A percentile compares a stretch with the other conserved stretches of the same genome.
Conservation (phyloP, 176 grass and related monocot species). For the Leersia perrieri region DNA sequence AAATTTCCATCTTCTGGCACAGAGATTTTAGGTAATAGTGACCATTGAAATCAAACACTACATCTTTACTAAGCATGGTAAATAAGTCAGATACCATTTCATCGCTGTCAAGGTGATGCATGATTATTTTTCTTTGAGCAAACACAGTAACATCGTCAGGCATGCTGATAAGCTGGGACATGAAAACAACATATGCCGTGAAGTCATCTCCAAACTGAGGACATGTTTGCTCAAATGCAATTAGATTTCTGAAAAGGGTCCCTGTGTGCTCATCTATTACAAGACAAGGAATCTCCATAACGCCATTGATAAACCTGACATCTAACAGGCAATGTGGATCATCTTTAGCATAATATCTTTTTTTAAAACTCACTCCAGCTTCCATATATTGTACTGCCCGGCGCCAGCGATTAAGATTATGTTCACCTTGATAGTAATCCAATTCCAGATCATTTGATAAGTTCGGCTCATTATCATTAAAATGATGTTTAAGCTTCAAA, state of each 20-base stretch:
- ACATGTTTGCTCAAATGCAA: neutral
- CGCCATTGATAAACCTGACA: accelerated
- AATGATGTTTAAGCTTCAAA: accelerated
- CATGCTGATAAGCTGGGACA: neutral
- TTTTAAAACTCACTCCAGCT: neutral
- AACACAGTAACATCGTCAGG: neutral
- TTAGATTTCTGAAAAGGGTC: neutral
- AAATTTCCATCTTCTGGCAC: neutral
- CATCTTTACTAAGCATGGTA: neutral
- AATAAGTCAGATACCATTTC: neutral
- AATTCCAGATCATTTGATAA: too few relatives aligned
- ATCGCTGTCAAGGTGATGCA: neutral
- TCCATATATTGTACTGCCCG: neutral
- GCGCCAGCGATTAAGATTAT: neutral
- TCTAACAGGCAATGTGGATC: neutral
- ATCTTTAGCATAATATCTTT: too few relatives aligned
- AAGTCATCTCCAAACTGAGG: neutral
- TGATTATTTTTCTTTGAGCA: neutral
- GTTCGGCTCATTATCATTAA: neutral
- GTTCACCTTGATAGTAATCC: neutral
- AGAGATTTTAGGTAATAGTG: neutral
- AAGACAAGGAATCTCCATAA: neutral
- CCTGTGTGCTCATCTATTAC: neutral
- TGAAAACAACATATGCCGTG: neutral
- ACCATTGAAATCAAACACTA: conserved; percentile 4